These are phyloP conservation scores for Citropsis articulata DNA, from an alignment of 345 rosid species.

Conservation along the genomic window DNA sequence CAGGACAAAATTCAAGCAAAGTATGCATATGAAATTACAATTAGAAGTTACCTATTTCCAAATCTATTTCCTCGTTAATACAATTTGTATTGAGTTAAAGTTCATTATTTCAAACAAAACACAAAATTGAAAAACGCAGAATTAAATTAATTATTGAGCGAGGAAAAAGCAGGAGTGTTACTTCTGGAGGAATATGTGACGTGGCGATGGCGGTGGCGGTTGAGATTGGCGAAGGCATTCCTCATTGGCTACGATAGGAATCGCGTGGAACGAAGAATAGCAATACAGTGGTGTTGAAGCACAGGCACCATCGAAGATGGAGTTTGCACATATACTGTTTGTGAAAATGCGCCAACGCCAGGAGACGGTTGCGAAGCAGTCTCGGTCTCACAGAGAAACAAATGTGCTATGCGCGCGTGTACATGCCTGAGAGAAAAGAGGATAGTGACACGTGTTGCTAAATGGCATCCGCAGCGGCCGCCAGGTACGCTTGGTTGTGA, in stretches of 20 bases:
- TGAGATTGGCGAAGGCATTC: conserved; percentile 50
- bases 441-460: conserved; percentile 26
- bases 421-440: conserved; percentile 6
- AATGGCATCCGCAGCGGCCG: conserved; percentile 15
- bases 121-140: neutral
- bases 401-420: neutral
- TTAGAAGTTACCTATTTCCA: neutral
- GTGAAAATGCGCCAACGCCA: conserved; percentile 38
- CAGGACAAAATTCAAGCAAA: neutral
- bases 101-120: neutral
- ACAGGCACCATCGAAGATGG: conserved; percentile 4
- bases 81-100: neutral
- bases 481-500: neutral
- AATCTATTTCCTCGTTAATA: neutral
- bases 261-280: conserved; percentile 13
- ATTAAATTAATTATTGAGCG: neutral
- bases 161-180: conserved; percentile 10
- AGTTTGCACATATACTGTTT: conserved; percentile 30
- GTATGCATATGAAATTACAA: neutral
- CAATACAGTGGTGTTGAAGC: conserved; percentile 10
- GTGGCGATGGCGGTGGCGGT: conserved; percentile 56
- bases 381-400: neutral
- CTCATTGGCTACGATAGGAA: conserved; percentile 46
- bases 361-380: neutral
- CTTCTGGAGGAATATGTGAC: conserved; percentile 34